These are phyloP conservation scores for Cercis canadensis DNA, from an alignment of 306 rosid genomes.

Conservation along the genomic window DNA sequence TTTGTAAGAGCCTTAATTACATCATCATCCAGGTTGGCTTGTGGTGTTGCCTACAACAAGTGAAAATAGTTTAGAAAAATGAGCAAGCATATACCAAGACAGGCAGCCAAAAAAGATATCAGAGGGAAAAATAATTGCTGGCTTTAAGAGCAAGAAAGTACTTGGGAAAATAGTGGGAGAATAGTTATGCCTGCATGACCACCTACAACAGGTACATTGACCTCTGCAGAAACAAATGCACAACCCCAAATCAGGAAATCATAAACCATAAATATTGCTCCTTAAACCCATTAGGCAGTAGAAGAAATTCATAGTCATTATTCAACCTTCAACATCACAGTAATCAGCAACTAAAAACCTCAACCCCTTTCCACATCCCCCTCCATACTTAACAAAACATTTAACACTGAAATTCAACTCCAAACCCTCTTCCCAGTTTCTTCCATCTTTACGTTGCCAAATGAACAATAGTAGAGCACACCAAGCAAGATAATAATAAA, in stretches of 20 bases:
- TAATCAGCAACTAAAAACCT: background rate
- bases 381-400: background rate
- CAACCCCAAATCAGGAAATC: slow-evolving; percentile 19
- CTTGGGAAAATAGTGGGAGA: slow-evolving; percentile 98
- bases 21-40: slow-evolving; percentile 76
- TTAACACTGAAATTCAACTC: background rate
- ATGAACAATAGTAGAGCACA: background rate
- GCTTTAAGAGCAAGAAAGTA: slow-evolving; percentile 28
- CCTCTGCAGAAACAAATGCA: slow-evolving; percentile 65
- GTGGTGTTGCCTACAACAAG: slow-evolving; percentile 72
- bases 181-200: slow-evolving; percentile 98
- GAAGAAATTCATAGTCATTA: slow-evolving; percentile 19
- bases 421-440: background rate
- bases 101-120: slow-evolving; percentile 15
- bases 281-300: background rate
- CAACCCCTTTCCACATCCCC: slow-evolving; percentile 4
- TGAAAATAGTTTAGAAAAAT: slow-evolving; percentile 6
- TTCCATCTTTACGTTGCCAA: background rate
- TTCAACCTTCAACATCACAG: background rate
- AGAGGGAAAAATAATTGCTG: background rate
- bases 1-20: slow-evolving; percentile 75
- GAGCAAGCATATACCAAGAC: slow-evolving; percentile 26
- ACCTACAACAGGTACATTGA: slow-evolving; percentile 95
- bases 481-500: background rate
- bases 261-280: background rate